Conservation (phyloP, 2,329 filamentous ascomycete species). For the Chaetomiaceae sp. region DNA sequence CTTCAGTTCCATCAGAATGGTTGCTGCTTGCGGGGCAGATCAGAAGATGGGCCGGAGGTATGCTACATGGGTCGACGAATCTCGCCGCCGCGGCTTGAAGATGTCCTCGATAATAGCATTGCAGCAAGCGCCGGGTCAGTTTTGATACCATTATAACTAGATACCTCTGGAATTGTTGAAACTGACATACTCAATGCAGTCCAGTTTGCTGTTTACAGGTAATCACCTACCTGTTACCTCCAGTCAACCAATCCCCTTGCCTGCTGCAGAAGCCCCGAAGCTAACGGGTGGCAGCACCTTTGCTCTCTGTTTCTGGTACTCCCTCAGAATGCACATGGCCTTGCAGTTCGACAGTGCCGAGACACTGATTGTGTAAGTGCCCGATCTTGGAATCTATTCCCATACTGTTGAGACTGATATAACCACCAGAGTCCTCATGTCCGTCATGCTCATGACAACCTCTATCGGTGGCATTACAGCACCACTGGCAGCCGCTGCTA, state of each 20-base stretch:
- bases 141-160: not conserved
- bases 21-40: slow-evolving; percentile 59
- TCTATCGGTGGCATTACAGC: slow-evolving; percentile 52
- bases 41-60: slow-evolving; percentile 49
- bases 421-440: slow-evolving; percentile 46
- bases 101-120: slow-evolving; percentile 29
- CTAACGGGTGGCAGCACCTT: slow-evolving; percentile 34
- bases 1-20: slow-evolving; percentile 54
- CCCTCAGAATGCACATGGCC: slow-evolving; percentile 47
- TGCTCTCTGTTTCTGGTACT: slow-evolving; percentile 59
- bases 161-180: not conserved
- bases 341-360: slow-evolving; percentile 45
- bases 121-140: slow-evolving; percentile 29
- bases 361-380: slow-evolving; percentile 49
- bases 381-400: not conserved
- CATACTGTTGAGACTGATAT: too few relatives aligned
- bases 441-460: slow-evolving; percentile 53
- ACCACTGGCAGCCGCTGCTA: slow-evolving; percentile 50
- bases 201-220: slow-evolving; percentile 31
- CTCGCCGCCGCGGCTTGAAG: slow-evolving; percentile 32
- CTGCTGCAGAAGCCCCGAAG: not conserved
- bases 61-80: slow-evolving; percentile 48
- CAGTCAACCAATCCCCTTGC: too few relatives aligned
- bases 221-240: not conserved
- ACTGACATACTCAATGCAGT: slow-evolving; percentile 21